A percentile compares a stretch with the other conserved stretches of the same genome.
Conservation (phyloP, 495 filamentous ascomycete genomes). For the Tetracladium setigerum region DNA sequence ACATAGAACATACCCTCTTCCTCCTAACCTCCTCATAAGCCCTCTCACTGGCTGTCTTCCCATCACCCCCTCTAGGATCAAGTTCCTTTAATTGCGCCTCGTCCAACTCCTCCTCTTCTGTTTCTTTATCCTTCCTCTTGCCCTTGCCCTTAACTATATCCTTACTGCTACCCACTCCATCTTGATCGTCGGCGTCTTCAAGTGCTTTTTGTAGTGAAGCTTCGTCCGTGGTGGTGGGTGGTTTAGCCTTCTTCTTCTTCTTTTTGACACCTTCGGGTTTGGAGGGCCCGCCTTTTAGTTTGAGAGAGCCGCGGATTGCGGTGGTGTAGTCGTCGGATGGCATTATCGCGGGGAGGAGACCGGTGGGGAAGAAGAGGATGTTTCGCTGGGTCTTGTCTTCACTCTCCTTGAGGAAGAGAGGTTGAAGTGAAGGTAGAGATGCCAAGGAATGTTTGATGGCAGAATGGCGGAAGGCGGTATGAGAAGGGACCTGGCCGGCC, state of each 20-base stretch:
- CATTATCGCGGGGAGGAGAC: constrained; percentile 4
- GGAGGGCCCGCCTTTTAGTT: constrained; percentile 59
- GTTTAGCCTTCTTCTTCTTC: constrained; percentile 41
- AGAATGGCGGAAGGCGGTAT: too few species aligned
- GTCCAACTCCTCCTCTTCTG: constrained; percentile 11
- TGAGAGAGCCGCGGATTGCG: constrained; percentile 57
- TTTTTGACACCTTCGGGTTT: constrained; percentile 51
- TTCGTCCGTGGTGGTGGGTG: constrained; percentile 15
- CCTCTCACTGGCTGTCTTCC: constrained; percentile 83
- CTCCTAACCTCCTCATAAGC: constrained; percentile 70
- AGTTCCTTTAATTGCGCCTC: constrained; percentile 5
- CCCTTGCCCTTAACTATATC: constrained; percentile 13
- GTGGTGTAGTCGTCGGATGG: constrained; percentile 62
- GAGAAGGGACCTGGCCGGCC: too few species aligned
- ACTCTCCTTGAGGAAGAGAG: too few species aligned
- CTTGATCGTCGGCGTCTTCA: constrained; percentile 15
- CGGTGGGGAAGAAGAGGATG: too few species aligned
- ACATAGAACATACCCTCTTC: constrained; percentile 58
- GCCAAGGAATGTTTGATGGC: too few species aligned
- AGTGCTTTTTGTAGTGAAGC: constrained; percentile 29
- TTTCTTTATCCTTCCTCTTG: constrained; percentile 17
- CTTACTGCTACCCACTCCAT: constrained; percentile 7
- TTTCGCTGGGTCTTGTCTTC: too few species aligned
- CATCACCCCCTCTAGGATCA: constrained; percentile 12
- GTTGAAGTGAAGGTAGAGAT: too few species aligned